Base-by-base conservation (phyloP, 768 basidiomycete species). In the Boletellus emodensis region DNA sequence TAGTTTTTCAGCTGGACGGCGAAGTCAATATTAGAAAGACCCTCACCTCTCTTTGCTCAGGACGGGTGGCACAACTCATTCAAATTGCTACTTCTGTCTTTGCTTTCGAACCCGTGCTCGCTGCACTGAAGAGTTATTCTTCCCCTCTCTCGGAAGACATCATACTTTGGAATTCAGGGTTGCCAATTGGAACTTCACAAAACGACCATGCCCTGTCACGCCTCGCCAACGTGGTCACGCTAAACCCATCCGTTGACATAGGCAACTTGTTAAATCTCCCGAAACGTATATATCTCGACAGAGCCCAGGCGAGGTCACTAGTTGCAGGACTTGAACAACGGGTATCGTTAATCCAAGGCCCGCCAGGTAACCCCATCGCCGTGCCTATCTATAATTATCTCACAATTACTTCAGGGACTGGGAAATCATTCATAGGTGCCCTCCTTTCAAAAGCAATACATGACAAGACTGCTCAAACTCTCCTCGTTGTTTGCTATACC, bases 401-500 rank as follows among this genome's bases (percentile, higher is more conserved):
- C 24, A 24, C 24, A 24, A 6, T 24, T 6, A 3, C 18, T 30
- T 11, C 11, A 86, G 85, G 85, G 1, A 87, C 85, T 0, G 85
- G 85, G 0, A 87, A 87, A 56, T 85, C 83, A 0, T 85, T 85
- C 57, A 80, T 87, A 37, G 85, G 85, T 1, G 78, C 81, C 1
- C 67, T 87, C 1, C 65, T 85, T 1, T 82, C 82, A 0, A 87
- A 85, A 50, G 65, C 74, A 3, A 63, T 85, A 12, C 76, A 85
- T 40, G 75, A 79, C 14, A 57, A 62, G 44, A 77, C 77, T 0
- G 6, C 52, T 0, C 65, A 71, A 35, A 78, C 64, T 0, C 83
- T 87, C n/a, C 75, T 87, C 6, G 80, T 87, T 13, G 79, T 84
- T 30, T 86, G 84, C 57, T 86, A 79, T 48, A 87, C 84, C 1